Evolutionary conservation across 768 basidiomycete species (phyloP), one percentile per base, ranked within the genome.

Genomic region (Tulasnella calospora): DNA sequence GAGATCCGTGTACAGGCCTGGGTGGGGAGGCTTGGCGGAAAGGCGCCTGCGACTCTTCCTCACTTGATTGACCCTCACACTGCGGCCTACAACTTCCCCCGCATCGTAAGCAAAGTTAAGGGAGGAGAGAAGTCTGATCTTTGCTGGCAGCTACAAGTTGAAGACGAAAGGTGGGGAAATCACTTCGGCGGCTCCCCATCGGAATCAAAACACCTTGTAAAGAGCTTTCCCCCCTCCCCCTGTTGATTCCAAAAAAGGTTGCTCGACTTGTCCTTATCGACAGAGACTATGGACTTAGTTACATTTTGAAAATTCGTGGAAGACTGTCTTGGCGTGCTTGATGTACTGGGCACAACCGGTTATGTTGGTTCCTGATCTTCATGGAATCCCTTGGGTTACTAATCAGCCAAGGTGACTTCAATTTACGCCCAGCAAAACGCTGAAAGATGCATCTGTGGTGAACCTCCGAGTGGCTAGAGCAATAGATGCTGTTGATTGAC

Each of bases 331-430:
- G 71, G 71, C 36, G 1, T 4, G 36, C 6, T 33, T 72, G 19
- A 38, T 72, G 38, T 72, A 72, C 35, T 72, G 71, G 71, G 41
- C 71, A 12, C 38, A 72, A 15, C 41, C 71, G 38, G 71, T 36
- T 40, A 72, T 72, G 71, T 40, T 72, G 36, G 71, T 72, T 36
- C 38, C 71, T 2, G 71, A 36, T 35, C 36, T 72, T 9, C 44
- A 72, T 6, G 35, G 15, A 27, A 72, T 72, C 30, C 71, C 71
- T 46, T 38, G 36, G 71, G 35, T 40, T 30, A 72, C 9, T 72
- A 27, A 46, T n/a, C 1, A 33, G 36, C 71, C 1, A 41, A 27
- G 41, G 44, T 21, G 7, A 21, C 38, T 23, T 10, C 7, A 6
- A 4, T 21, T 5, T 6, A 41, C 36, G 2, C 0, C 71, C 13